Evolutionary conservation across 2,329 filamentous ascomycete genomes (phyloP), one percentile per base, ranked within the genome.

Genomic region (Aspergillus carbonarius): DNA sequence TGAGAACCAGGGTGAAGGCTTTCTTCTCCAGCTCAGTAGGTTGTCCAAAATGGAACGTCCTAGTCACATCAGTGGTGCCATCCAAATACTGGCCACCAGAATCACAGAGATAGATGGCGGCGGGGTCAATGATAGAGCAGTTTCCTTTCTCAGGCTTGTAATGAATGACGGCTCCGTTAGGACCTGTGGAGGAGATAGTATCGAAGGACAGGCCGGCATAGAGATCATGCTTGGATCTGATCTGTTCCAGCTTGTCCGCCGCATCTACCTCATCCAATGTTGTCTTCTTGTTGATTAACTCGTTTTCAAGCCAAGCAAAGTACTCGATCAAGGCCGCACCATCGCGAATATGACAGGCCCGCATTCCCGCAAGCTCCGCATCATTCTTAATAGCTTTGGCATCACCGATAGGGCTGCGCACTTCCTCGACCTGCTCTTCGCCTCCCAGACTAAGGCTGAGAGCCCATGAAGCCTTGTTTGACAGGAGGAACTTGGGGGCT

Each of bases 71-170:
- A 0, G 95, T 99, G 0, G 95, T 99, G 57, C 95, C 95, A 73
- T 99, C 95, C 2, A 90, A 82, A 70, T 93, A 99, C 74, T 99
- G 95, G n/a, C 91, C 95, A 20, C 95, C 95, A 20, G 95, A 98
- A 75, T 99, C 95, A 73, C 95, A 99, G 2, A 99, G 85, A 70
- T 99, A 99, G 59, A 99, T 86, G 13, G 88, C 87, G 6, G 87
- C 86, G 0, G 92, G 91, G 66, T 99, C 92, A 66, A 99, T 92
- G 27, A 85, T 79, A 8, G 92, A 85, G 76, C 93, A 98, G 62
- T 83, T 88, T 18, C 90, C 92, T 56, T 84, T 86, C 71, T 96
- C 91, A 0, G 95, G 93, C 66, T 89, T 90, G 80, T 99, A 99
- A 74, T 99, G 95, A 58, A 99, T 99, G 12, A 99, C 85, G 5